Percentiles rank a stretch among this genome's conserved stretches.
These are phyloP conservation scores for Extremus antarcticus DNA, from an alignment of 495 filamentous ascomycete species.

Conservation along the genomic window DNA sequence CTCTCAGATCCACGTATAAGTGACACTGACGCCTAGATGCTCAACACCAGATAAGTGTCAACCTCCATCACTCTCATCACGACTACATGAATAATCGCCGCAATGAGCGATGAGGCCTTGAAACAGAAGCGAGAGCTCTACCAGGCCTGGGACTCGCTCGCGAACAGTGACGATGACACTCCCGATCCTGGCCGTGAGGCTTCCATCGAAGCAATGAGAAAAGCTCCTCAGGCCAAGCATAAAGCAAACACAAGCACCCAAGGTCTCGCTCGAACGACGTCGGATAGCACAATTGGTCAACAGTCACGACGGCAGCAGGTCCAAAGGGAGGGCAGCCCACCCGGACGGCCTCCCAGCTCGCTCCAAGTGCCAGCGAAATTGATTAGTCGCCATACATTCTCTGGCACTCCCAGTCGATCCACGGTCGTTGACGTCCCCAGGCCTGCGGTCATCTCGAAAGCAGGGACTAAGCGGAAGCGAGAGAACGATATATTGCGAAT, in stretches of 20 bases:
- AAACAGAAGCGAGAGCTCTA: conserved; percentile 9
- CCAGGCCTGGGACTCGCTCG: not conserved
- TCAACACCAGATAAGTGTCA: no score
- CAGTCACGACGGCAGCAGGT: not conserved
- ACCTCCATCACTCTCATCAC: no score
- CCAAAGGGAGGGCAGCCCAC: not conserved
- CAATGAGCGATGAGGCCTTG: not conserved
- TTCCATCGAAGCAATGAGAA: conserved; percentile 4
- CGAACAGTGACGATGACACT: conserved; percentile 13
- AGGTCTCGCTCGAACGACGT: conserved; percentile 3
- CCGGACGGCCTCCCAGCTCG: not conserved
- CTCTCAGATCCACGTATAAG: not conserved
- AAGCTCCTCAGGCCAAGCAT: not conserved
- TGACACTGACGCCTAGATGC: not conserved
- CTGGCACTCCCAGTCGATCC: not conserved
- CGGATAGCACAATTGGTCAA: not conserved
- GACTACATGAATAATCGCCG: not conserved
- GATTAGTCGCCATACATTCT: not conserved
- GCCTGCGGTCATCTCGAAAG: not conserved
- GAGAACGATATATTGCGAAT: conserved; percentile 31
- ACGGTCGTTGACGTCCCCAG: not conserved
- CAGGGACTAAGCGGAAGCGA: conserved; percentile 40
- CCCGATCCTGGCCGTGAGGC: conserved; percentile 10
- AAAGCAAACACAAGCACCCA: not conserved
- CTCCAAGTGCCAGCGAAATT: not conserved